phyloP scores from a whole-genome alignment of 352 stramenopile species.

The Phytophthora citricola region DNA sequence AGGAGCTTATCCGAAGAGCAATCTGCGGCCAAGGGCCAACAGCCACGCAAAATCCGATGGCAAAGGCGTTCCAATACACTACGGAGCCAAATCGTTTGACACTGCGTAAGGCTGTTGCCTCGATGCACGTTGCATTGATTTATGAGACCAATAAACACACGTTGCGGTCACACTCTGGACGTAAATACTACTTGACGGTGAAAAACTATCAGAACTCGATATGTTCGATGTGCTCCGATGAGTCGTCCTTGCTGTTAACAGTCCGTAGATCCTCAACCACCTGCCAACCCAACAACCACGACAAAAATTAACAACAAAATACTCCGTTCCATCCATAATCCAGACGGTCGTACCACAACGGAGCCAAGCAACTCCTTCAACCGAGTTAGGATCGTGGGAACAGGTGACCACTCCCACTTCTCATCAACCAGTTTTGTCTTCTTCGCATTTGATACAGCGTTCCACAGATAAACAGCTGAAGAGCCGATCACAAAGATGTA shows the following conservation, averaged over 20 bases:
- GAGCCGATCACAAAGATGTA: slow-evolving; percentile 38
- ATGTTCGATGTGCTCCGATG: slow-evolving; percentile 24
- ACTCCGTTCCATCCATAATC: background rate
- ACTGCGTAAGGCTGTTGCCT: slow-evolving; percentile 18
- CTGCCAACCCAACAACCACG: slow-evolving; percentile 20
- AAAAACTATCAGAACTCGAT: slow-evolving; percentile 25
- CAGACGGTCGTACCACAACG: slow-evolving; percentile 40
- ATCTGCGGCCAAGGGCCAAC: slow-evolving; percentile 67
- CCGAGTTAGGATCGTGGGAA: slow-evolving; percentile 33
- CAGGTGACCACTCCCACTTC: slow-evolving; percentile 42
- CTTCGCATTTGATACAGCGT: slow-evolving; percentile 12
- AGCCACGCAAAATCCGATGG: slow-evolving; percentile 17
- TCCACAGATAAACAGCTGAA: slow-evolving; percentile 44
- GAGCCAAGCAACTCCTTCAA: slow-evolving; percentile 47
- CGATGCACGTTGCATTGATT: slow-evolving; percentile 24
- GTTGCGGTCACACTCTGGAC: slow-evolving; percentile 5
- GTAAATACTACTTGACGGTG: slow-evolving; percentile 22
- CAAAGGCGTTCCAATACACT: slow-evolving; percentile 17
- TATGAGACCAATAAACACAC: slow-evolving; percentile 32
- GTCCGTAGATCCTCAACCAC: slow-evolving; percentile 49
- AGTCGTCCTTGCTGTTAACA: slow-evolving; percentile 4
- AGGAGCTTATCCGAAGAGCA: slow-evolving; percentile 84
- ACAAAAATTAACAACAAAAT: slow-evolving; percentile 4
- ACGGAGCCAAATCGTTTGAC: slow-evolving; percentile 36
- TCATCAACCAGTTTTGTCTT: slow-evolving; percentile 23